These are phyloP conservation scores for Phytophthora vignae DNA, from an alignment of 352 stramenopile species.

Conservation along the genomic window DNA sequence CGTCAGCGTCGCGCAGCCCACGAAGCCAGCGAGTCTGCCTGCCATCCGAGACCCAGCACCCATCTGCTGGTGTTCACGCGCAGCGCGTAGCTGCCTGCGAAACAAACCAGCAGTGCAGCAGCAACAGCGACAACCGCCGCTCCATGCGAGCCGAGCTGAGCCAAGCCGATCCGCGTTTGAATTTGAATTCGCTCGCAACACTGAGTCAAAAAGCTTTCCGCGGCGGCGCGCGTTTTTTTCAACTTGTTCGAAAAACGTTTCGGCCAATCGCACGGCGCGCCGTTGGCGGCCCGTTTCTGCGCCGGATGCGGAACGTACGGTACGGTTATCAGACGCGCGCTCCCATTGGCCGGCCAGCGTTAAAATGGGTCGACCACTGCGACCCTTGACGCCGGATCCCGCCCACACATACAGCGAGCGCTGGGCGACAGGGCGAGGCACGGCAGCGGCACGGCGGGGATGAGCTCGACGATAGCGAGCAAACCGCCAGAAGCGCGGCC, in stretches of 20 bases:
- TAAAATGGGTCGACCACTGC: conserved; percentile 32
- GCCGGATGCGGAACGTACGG: neutral
- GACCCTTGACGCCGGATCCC: conserved; percentile 8
- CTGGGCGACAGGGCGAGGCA: conserved; percentile 26
- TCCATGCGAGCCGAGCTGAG: neutral
- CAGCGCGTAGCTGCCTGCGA: neutral
- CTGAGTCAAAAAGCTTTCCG: neutral
- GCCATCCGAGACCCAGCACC: neutral
- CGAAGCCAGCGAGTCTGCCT: neutral
- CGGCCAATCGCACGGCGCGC: neutral
- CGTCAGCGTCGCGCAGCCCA: neutral
- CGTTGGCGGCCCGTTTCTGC: neutral
- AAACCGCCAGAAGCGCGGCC: neutral
- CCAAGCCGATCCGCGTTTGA: neutral
- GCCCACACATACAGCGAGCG: neutral
- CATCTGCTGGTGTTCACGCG: neutral
- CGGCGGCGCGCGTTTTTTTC: neutral
- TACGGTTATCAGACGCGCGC: conserved; percentile 24
- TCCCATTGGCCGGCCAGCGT: conserved; percentile 35
- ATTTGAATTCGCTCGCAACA: neutral
- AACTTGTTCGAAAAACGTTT: neutral
- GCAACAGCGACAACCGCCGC: neutral
- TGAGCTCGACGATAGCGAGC: neutral
- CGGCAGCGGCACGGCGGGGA: neutral
- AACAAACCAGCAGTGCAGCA: no score